phyloP scores from a whole-genome alignment of 108 stramenopile species.

The Cyclotella choctawhatcheeana region DNA sequence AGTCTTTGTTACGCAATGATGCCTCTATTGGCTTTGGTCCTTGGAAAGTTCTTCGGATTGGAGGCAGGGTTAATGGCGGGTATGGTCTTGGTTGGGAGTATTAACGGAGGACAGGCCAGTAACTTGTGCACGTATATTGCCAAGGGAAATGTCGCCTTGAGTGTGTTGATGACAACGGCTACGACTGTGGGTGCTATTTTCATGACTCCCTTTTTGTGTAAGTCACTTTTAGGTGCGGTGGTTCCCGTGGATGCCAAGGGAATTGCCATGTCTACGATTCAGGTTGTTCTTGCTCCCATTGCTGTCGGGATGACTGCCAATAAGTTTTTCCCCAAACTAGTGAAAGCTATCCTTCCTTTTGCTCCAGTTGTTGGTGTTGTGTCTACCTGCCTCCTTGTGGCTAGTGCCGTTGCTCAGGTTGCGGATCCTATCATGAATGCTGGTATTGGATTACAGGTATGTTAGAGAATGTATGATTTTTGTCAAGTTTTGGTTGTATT shows the following conservation, averaged over 20 bases:
- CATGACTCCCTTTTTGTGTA: conserved; percentile 97
- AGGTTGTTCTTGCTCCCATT: conserved; percentile 98
- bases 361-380: conserved; percentile 96
- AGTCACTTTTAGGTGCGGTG: conserved; percentile 91
- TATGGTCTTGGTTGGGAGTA: conserved; percentile 95
- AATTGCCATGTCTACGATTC: conserved; percentile 93
- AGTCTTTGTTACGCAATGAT: conserved; percentile 95
- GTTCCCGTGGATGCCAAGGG: conserved; percentile 97
- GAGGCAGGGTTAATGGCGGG: conserved; percentile 92
- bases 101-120: conserved; percentile 98
- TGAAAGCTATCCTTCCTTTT: conserved; percentile 91
- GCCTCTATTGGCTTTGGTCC: conserved; percentile 86
- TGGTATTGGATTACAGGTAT: conserved; percentile 82
- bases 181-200: conserved; percentile 97
- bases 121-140: conserved; percentile 98
- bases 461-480: background rate
- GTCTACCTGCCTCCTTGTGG: conserved; percentile 95
- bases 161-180: conserved; percentile 97
- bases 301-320: conserved; percentile 94
- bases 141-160: conserved; percentile 95
- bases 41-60: conserved; percentile 84
- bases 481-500: background rate
- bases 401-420: conserved; percentile 95
- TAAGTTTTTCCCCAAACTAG: conserved; percentile 90
- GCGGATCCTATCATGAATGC: conserved; percentile 86